Evolutionary conservation across 106 monocot species (phyloP), one percentile per base, ranked within the genome.

Genomic region (Dioscorea dumetorum): DNA sequence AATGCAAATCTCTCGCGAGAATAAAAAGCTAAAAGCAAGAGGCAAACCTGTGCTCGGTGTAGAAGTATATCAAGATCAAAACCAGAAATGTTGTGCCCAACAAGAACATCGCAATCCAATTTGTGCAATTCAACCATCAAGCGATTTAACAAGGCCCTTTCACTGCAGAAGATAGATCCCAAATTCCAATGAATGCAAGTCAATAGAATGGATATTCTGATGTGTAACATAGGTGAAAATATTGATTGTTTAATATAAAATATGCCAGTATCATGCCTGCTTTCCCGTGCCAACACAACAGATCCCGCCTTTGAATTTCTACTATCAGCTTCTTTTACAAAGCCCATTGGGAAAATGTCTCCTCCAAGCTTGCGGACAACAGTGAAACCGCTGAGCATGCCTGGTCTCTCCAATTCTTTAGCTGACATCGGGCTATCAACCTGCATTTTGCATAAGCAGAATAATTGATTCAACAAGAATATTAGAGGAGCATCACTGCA

Each of bases 41-140:
- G 51, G 50, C 66, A 70, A 66, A 95, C 95, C 95, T 95, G 95
- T 72, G 85, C 79, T 79, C 97, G 81, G 34, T 97, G 88, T 35
- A 97, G 88, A 79, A 97, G 91, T 60, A 97, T 82, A 75, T 97
- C 97, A 72, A 97, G 83, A 72, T 97, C 97, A 81, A 97, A 97
- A 49, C 97, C 92, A 61, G 97, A 97, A 60, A 97, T 97, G 62
- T 97, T 97, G 63, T 97, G 97, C 22, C 97, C 97, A 62, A 97
- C 87, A 80, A 97, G 86, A 65, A 86, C 82, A 77, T 97, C 97
- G 72, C 79, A 79, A 60, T 97, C 97, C 76, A 97, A 49, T 78
- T 92, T 97, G 78, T 84, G 80, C 52, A 97, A 72, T 72, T 97
- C 89, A 64, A 87, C 84, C 91, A 97, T 92, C 76, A 97, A 87